Evolutionary conservation across 768 basidiomycete genomes (phyloP), one percentile per base, ranked within the genome.

Genomic region (Suillus weaverae): DNA sequence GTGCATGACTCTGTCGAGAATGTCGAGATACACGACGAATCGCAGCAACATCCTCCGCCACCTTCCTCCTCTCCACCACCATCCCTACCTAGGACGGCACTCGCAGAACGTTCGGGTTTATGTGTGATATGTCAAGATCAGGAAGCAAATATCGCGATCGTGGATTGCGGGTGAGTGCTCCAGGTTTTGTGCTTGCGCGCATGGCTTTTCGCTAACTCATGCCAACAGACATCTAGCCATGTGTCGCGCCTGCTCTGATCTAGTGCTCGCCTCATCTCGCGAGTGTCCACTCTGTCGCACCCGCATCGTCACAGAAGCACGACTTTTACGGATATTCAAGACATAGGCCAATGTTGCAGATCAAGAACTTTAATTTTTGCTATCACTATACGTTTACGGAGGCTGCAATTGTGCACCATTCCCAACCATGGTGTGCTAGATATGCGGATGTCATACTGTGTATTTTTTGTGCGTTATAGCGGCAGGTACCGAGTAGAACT

Each of bases 121-220:
- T 97, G 95, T 73, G 92, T 97, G 0, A 85, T 97, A 11, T 97
- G 95, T 72, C 95, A 96, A 72, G 95, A 97, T 67, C 92, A 95
- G 65, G 95, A 97, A 68, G 95, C 95, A 0, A 95, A 91, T 68
- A 92, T 97, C 64, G 95, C 94, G 2, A 88, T 95, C 62, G 91
- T 97, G 14, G 95, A 97, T 76, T 97, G 95, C 85, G 95, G 95
- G 90, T 93, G 74, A 51, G 89, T 85, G 1, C 18, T 16, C 14
- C 30, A 50, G 26, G 22, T 14, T 16, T 50, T 50, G 30, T 50
- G 30, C 8, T 16, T 18, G 30, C 50, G 26, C 16, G 14, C 30
- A 9, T 8, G 4, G 11, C 20, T 38, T 56, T 44, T 4, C 62
- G 18, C 30, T 35, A 39, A 8, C 35, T 59, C 13, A 50, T 16